A percentile compares a stretch with the other conserved stretches of the same genome.
These are phyloP conservation scores for Trichoderma cornu-damae DNA, from an alignment of 2,329 filamentous ascomycete genomes.

Conservation along the genomic window DNA sequence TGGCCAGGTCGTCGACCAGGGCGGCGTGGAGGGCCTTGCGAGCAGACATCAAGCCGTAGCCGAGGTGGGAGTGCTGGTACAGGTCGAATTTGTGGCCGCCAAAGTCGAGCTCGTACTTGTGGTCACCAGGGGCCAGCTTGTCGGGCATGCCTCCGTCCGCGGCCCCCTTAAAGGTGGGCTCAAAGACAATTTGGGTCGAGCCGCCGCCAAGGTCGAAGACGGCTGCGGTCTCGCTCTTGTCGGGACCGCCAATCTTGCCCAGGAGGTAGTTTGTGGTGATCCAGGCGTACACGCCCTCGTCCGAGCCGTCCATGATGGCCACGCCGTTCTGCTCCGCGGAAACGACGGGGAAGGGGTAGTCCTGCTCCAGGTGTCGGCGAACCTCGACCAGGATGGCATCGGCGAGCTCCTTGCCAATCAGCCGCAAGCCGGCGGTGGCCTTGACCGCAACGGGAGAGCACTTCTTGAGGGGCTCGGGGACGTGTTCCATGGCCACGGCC, in stretches of 20 bases:
- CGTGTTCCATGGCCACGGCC: slow-evolving; percentile 74
- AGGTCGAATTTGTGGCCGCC: slow-evolving; percentile 86
- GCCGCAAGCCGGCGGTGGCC: slow-evolving; percentile 87
- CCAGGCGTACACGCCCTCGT: slow-evolving; percentile 98
- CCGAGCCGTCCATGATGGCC: slow-evolving; percentile 93
- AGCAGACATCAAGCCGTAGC: slow-evolving; percentile 93
- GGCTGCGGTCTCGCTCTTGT: slow-evolving; percentile 84
- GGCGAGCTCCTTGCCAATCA: slow-evolving; percentile 76
- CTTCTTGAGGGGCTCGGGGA: slow-evolving; percentile 83
- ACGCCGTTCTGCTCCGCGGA: slow-evolving; percentile 80
- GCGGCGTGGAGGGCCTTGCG: slow-evolving; percentile 77
- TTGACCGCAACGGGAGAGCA: slow-evolving; percentile 97
- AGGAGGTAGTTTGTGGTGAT: slow-evolving; percentile 98
- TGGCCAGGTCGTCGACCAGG: slow-evolving; percentile 67
- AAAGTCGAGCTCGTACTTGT: slow-evolving; percentile 90
- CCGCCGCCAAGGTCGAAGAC: slow-evolving; percentile 95
- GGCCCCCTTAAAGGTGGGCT: slow-evolving; percentile 81
- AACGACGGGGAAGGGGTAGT: slow-evolving; percentile 92
- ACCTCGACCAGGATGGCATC: slow-evolving; percentile 82
- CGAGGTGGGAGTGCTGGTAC: slow-evolving; percentile 97
- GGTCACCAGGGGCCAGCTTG: slow-evolving; percentile 80
- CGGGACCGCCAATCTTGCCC: slow-evolving; percentile 91
- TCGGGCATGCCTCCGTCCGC: slow-evolving; percentile 75
- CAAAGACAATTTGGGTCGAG: slow-evolving; percentile 97
- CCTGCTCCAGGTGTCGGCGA: slow-evolving; percentile 73